A percentile compares a stretch with the other conserved stretches of the same genome.
Evolutionary conservation across 768 basidiomycete species (phyloP).

Genomic region (Rhodotorula taiwanensis): DNA sequence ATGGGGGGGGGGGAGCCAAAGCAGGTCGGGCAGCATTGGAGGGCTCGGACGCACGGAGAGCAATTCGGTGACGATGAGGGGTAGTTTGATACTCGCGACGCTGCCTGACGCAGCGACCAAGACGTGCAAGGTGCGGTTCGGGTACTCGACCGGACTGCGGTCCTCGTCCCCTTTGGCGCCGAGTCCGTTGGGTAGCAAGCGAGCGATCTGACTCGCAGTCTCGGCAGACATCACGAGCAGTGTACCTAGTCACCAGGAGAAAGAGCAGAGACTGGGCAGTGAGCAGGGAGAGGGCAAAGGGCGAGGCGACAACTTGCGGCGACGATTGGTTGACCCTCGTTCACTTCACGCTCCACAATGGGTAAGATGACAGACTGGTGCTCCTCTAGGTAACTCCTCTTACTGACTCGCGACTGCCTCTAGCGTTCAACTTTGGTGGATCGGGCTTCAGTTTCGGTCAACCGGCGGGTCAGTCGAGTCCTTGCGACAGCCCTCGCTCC

Average conservation of each 20-base stretch:
- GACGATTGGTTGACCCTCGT: neutral
- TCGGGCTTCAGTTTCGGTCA: conserved; percentile 29
- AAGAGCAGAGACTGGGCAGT: neutral
- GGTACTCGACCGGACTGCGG: conserved; percentile 25
- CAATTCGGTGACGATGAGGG: conserved; percentile 75
- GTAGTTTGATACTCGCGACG: conserved; percentile 88
- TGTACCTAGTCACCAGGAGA: too few relatives aligned
- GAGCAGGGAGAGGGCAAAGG: too few relatives aligned
- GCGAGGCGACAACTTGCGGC: too few relatives aligned
- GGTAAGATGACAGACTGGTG: neutral
- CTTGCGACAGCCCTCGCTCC: too few relatives aligned
- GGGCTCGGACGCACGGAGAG: conserved; percentile 51
- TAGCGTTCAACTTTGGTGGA: conserved; percentile 34
- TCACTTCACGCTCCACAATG: neutral
- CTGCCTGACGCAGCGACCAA: conserved; percentile 86
- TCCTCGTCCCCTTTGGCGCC: conserved; percentile 35
- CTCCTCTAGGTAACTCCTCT: neutral
- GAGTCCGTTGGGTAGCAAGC: conserved; percentile 34
- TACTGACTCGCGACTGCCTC: neutral
- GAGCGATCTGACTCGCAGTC: conserved; percentile 19
- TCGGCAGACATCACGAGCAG: too few relatives aligned
- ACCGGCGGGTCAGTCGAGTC: conserved; percentile 15
- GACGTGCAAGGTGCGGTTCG: conserved; percentile 50
- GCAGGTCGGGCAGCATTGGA: neutral
- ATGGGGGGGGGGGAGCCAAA: too few relatives aligned